Conservation (phyloP, 2,329 filamentous ascomycete genomes). For the Didymella segeticola region DNA sequence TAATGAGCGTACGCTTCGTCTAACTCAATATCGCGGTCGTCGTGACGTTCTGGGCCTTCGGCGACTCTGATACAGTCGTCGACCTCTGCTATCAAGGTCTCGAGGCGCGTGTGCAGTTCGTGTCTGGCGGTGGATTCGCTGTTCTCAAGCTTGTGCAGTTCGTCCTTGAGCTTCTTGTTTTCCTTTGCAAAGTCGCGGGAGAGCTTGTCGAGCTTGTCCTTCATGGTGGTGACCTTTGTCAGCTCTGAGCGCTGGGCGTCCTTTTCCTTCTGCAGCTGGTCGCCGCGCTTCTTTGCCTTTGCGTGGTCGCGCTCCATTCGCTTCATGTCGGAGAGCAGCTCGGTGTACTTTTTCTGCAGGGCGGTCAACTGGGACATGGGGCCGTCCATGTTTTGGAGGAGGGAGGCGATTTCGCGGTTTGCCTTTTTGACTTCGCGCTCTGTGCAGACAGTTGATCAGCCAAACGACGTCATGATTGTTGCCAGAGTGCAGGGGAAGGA, state of each 20-base stretch:
- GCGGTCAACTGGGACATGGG: conserved; percentile 90
- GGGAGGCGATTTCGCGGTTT: conserved; percentile 85
- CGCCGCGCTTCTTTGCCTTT: conserved; percentile 94
- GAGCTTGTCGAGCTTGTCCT: conserved; percentile 96
- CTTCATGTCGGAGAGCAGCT: conserved; percentile 94
- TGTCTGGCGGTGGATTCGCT: conserved; percentile 82
- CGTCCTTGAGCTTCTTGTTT: conserved; percentile 98
- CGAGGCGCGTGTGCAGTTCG: conserved; percentile 84
- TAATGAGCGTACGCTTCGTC: conserved; percentile 78
- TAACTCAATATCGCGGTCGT: conserved; percentile 84
- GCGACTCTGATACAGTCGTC: conserved; percentile 89
- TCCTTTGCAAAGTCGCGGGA: conserved; percentile 94
- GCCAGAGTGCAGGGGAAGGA: neutral
- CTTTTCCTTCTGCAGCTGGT: conserved; percentile 95
- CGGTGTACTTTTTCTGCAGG: conserved; percentile 87
- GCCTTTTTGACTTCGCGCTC: conserved; percentile 94
- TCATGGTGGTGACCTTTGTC: conserved; percentile 87
- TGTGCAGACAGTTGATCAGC: conserved; percentile 53
- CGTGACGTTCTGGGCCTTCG: conserved; percentile 74
- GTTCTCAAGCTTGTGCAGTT: conserved; percentile 82
- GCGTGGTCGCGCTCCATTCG: conserved; percentile 90
- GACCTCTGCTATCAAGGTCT: conserved; percentile 79
- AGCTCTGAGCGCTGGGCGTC: conserved; percentile 87
- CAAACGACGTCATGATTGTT: too few relatives aligned
- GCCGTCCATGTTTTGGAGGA: conserved; percentile 86